Percentiles rank a stretch among this genome's conserved stretches.
These are phyloP conservation scores for Ilyonectria robusta DNA, from an alignment of 2,329 filamentous ascomycete species.

Conservation along the genomic window DNA sequence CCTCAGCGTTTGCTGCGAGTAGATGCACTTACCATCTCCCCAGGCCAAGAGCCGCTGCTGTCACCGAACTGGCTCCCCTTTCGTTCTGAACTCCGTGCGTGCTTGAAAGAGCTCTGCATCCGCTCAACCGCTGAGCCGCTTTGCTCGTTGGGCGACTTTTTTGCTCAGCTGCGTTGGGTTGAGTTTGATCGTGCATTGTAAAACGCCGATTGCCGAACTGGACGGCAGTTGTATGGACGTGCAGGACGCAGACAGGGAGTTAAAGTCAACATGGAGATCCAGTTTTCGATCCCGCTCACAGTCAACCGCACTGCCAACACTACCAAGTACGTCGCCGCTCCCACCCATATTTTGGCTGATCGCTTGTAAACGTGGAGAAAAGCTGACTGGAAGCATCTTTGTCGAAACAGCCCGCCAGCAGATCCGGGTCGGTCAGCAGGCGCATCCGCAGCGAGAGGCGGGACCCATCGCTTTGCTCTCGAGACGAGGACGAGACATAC, in stretches of 20 bases:
- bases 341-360: neutral
- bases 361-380: neutral
- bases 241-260: conserved; percentile 18
- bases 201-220: conserved; percentile 11
- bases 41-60: conserved; percentile 38
- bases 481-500: conserved; percentile 56
- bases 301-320: conserved; percentile 35
- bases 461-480: conserved; percentile 56
- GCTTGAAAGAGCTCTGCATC: too few relatives aligned
- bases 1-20: neutral
- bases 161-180: conserved; percentile 1
- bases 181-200: conserved; percentile 6
- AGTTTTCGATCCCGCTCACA: conserved; percentile 54
- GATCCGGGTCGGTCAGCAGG: conserved; percentile 36
- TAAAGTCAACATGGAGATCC: conserved; percentile 53
- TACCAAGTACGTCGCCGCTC: conserved; percentile 44
- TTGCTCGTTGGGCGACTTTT: conserved; percentile 1
- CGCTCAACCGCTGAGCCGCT: neutral
- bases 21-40: conserved; percentile 18
- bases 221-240: conserved; percentile 28
- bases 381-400: conserved; percentile 30
- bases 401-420: conserved; percentile 35
- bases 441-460: conserved; percentile 40
- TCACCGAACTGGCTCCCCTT: conserved; percentile 9
- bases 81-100: neutral